These are phyloP conservation scores for Elsinoe ampelina DNA, from an alignment of 2,329 filamentous ascomycete genomes.

Conservation along the genomic window DNA sequence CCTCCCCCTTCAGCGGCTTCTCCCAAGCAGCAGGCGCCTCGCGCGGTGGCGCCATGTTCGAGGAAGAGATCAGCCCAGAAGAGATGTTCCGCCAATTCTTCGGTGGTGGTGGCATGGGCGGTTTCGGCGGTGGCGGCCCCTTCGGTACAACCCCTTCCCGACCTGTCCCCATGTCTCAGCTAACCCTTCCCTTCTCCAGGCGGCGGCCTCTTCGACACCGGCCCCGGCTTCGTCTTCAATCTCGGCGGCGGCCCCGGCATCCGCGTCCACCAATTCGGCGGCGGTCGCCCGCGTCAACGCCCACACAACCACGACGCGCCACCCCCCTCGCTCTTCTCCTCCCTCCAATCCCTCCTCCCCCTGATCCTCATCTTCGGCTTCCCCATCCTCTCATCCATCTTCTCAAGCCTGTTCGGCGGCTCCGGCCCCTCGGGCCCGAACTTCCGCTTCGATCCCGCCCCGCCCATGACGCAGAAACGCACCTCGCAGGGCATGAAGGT, in stretches of 20 bases:
- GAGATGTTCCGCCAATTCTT: conserved; percentile 98
- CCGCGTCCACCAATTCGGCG: conserved; percentile 91
- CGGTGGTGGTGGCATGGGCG: conserved; percentile 56
- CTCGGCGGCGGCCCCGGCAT: conserved; percentile 77
- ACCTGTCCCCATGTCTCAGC: conserved; percentile 6
- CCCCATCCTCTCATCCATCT: conserved; percentile 68
- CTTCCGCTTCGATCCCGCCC: conserved; percentile 66
- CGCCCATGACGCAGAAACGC: conserved; percentile 66
- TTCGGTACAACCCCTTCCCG: conserved; percentile 21
- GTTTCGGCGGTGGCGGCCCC: conserved; percentile 54
- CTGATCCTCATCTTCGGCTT: conserved; percentile 82
- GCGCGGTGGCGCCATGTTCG: conserved; percentile 55
- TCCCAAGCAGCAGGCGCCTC: conserved; percentile 28
- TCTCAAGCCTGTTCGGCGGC: conserved; percentile 60
- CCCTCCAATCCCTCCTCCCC: conserved; percentile 51
- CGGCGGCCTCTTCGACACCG: conserved; percentile 57
- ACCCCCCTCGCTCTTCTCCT: conserved; percentile 42
- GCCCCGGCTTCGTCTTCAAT: conserved; percentile 90
- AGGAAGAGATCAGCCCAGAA: conserved; percentile 89
- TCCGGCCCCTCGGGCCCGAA: conserved; percentile 51
- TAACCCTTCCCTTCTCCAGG: conserved; percentile 25
- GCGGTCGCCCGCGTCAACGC: conserved; percentile 63
- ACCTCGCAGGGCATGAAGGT: conserved; percentile 61
- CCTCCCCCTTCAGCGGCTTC: conserved; percentile 58
- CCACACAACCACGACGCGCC: conserved; percentile 52